phyloP scores from a whole-genome alignment of 495 filamentous ascomycete species.

The Talaromyces stipitatus region DNA sequence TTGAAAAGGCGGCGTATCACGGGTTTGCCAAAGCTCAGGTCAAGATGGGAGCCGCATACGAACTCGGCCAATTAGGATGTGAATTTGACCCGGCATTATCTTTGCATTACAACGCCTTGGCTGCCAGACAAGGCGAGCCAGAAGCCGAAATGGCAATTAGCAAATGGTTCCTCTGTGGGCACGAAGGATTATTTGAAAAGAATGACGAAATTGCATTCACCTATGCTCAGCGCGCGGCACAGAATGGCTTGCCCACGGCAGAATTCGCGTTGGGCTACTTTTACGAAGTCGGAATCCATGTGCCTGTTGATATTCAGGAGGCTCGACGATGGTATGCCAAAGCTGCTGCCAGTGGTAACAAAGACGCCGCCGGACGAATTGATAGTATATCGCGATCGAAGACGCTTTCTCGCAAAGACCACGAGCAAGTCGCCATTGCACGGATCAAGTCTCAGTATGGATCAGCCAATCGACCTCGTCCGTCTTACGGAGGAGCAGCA shows the following conservation, averaged over 20 bases:
- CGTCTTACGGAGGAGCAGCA: constrained; percentile 40
- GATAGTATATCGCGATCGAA: constrained; percentile 81
- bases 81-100: constrained; percentile 91
- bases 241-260: constrained; percentile 73
- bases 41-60: constrained; percentile 96
- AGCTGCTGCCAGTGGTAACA: constrained; percentile 84
- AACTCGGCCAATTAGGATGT: constrained; percentile 85
- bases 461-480: constrained; percentile 61
- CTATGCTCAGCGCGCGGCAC: constrained; percentile 81
- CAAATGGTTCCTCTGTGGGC: constrained; percentile 97
- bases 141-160: constrained; percentile 96
- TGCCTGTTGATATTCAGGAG: constrained; percentile 70
- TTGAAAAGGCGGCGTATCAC: constrained; percentile 94
- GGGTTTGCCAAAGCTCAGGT: constrained; percentile 95
- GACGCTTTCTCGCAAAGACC: constrained; percentile 80
- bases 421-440: constrained; percentile 82
- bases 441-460: constrained; percentile 91
- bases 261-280: constrained; percentile 98
- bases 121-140: constrained; percentile 77
- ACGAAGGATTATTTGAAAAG: constrained; percentile 84
- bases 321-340: constrained; percentile 86
- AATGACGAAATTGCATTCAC: constrained; percentile 89
- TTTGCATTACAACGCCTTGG: constrained; percentile 91
- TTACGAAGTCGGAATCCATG: constrained; percentile 89
- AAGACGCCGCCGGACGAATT: constrained; percentile 74